Percentiles rank a stretch among this genome's conserved stretches.
phyloP scores from a whole-genome alignment of 305 asterid genomes.

The Lippia alba region DNA sequence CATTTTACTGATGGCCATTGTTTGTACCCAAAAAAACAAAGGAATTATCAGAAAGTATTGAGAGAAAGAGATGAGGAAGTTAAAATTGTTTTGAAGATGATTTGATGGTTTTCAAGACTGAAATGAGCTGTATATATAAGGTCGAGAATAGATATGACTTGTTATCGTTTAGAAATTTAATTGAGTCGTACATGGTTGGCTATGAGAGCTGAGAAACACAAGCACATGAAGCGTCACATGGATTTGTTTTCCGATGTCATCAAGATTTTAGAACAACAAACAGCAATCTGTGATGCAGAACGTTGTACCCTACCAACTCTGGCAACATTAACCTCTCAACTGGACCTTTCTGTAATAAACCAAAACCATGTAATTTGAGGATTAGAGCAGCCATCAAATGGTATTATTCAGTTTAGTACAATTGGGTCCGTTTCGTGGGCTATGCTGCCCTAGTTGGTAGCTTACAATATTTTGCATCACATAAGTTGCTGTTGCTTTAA shows the following conservation, averaged over 20 bases:
- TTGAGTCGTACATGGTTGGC: conserved; percentile 11
- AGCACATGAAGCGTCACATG: conserved; percentile 4
- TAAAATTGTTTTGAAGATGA: background rate
- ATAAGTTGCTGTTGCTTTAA: conserved; percentile 15
- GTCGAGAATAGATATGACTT: background rate
- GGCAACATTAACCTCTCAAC: background rate
- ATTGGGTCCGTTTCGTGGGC: background rate
- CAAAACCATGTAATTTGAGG: background rate
- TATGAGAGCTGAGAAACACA: conserved; percentile 7
- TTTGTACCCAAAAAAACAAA: background rate
- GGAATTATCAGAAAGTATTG: background rate
- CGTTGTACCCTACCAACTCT: background rate
- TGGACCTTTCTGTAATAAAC: background rate
- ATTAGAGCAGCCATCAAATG: too few relatives aligned
- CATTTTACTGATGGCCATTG: conserved; percentile 35
- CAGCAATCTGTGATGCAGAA: too few relatives aligned
- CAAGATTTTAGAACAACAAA: too few relatives aligned
- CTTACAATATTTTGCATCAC: conserved; percentile 22
- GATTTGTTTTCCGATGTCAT: too few relatives aligned
- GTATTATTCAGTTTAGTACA: too few relatives aligned
- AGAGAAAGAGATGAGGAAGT: background rate
- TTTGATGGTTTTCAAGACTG: conserved; percentile 6
- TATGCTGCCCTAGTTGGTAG: conserved; percentile 7
- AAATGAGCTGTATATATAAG: conserved; percentile 28
- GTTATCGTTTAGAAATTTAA: background rate